A percentile compares a stretch with the other conserved stretches of the same genome.
Evolutionary conservation across 2,329 filamentous ascomycete genomes (phyloP).

Genomic region (Tolypocladium guangdongense): DNA sequence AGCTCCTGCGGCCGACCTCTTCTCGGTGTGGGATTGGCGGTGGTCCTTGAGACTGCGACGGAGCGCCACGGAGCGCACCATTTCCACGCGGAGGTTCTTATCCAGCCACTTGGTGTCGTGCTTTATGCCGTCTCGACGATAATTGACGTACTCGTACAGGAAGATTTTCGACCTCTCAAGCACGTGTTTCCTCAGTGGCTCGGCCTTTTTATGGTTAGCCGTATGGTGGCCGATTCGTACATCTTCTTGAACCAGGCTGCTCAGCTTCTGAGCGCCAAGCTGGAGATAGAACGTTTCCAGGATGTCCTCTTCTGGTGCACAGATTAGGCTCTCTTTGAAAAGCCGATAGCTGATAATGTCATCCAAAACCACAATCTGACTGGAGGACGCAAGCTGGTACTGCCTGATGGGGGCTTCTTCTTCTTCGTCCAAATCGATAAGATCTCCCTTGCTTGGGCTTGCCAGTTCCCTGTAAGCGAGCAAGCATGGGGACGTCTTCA

Average conservation of each 20-base stretch:
- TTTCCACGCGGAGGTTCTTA: conserved; percentile 66
- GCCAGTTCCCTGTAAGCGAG: conserved; percentile 71
- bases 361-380: conserved; percentile 67
- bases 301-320: conserved; percentile 79
- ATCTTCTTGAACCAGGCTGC: conserved; percentile 67
- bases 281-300: conserved; percentile 77
- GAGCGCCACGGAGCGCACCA: conserved; percentile 68
- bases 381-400: conserved; percentile 65
- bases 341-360: conserved; percentile 82
- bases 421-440: conserved; percentile 46
- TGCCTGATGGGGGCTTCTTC: conserved; percentile 58
- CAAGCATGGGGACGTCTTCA: conserved; percentile 67
- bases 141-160: conserved; percentile 62
- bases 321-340: conserved; percentile 76
- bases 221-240: conserved; percentile 57
- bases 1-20: conserved; percentile 59
- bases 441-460: conserved; percentile 31
- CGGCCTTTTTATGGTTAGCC: conserved; percentile 57
- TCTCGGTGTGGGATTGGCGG: conserved; percentile 59
- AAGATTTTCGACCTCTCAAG: conserved; percentile 85
- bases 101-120: conserved; percentile 88
- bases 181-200: conserved; percentile 66
- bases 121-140: conserved; percentile 65
- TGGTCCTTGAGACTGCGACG: conserved; percentile 65
- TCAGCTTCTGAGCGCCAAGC: conserved; percentile 69